Evolutionary conservation across 352 stramenopile species (phyloP), one percentile per base, ranked within the genome.

Genomic region (Elongisporangium prolatum): DNA sequence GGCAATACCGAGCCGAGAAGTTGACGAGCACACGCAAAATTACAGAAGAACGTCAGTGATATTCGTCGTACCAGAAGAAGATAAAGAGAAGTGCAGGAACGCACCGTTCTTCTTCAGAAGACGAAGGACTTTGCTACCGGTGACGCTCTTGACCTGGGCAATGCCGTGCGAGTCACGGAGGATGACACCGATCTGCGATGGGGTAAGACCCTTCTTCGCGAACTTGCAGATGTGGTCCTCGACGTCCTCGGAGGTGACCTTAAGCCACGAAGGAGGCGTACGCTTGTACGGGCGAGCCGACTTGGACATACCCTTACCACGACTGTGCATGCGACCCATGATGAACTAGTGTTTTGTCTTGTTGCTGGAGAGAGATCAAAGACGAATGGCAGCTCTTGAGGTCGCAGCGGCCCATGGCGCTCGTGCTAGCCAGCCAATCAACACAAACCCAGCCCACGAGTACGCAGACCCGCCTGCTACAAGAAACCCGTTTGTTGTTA

Each of bases 171-270:
- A 99, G 83, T 99, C 97, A 96, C 98, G 95, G 52, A 99, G 92
- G 74, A 99, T 98, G 64, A 99, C 97, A 86, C 98, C 98, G 74
- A 99, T 99, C 85, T 99, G 97, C 71, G 86, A 95, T 4, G 86
- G 86, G 50, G 88, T 95, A 18, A 99, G 82, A 75, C 97, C 97
- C 89, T 99, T 99, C 91, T 99, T 99, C 72, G 97, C 97, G 62
- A 99, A 96, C 85, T 99, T 99, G 96, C 97, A 99, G 57, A 99
- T 97, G 66, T 99, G 95, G 58, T 99, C 96, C 73, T 99, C 97
- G 24, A 99, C 96, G 72, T 99, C 96, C 56, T 92, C 80, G 38
- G 95, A 38, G 55, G 94, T 96, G 65, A 98, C 89, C 86, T 99
- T 99, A 61, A 98, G 86, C 97, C 97, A 99, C 67, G 96, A 98